Conservation (phyloP, 192 early-diverging fungal genomes). For the Coemansia asiatica region DNA sequence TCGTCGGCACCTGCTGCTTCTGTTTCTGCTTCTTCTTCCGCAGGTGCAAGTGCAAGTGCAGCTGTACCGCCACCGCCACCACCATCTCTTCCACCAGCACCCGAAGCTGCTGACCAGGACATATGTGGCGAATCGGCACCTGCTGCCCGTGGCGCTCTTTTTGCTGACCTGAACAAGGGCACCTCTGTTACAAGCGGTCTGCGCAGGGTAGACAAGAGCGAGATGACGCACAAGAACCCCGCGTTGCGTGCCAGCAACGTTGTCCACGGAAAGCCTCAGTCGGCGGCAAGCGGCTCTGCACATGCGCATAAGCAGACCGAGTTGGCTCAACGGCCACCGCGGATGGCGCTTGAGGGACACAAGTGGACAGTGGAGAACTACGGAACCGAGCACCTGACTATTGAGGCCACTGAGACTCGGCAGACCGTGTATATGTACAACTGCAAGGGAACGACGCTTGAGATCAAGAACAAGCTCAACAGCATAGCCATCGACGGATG, state of each 20-base stretch:
- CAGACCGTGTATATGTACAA: conserved; percentile 94
- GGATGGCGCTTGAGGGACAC: conserved; percentile 78
- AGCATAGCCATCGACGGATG: conserved; percentile 85
- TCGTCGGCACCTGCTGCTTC: conserved; percentile 44
- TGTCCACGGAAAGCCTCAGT: conserved; percentile 44
- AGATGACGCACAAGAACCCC: conserved; percentile 99
- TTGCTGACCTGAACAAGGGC: conserved; percentile 86
- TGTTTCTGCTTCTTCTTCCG: conserved; percentile 48
- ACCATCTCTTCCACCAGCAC: conserved; percentile 58
- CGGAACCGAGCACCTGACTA: conserved; percentile 63
- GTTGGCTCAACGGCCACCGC: conserved; percentile 60
- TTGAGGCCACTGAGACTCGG: conserved; percentile 79
- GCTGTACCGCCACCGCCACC: conserved; percentile 58
- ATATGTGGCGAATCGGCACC: background rate
- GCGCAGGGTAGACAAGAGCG: conserved; percentile 88
- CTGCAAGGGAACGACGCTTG: conserved; percentile 87
- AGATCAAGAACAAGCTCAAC: conserved; percentile 90
- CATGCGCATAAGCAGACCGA: conserved; percentile 5
- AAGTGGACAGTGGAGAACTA: conserved; percentile 97
- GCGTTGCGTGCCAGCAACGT: conserved; percentile 67
- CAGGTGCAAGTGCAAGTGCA: too few species aligned
- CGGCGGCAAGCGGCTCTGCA: background rate
- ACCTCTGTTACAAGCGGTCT: conserved; percentile 71
- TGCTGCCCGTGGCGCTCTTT: conserved; percentile 60
- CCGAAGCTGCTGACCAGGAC: conserved; percentile 7